Evolutionary conservation across 495 filamentous ascomycete genomes (phyloP), one percentile per base, ranked within the genome.

Genomic region (Trichocladium antarcticum): DNA sequence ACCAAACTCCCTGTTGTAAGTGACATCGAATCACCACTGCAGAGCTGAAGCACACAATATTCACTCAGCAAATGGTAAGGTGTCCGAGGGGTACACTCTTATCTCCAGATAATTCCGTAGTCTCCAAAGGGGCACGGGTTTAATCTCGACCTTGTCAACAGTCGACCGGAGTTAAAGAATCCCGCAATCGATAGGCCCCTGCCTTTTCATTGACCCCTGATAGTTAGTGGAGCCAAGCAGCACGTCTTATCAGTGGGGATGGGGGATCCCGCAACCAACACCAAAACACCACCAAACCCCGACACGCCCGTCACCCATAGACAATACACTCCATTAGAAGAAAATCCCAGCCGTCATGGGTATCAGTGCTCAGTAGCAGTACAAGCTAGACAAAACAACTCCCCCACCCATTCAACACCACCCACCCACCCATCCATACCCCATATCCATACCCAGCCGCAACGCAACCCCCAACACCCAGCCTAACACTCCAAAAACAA

Each of bases 281-380:
- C 7, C 31, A 2, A 32, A 32, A 32, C 31, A 10, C 12, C 9
- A 10, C 7, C 11, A 10, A 10, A 32, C 31, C 4, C 31, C 24
- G 8, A 27, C 24, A 27, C 3, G 24, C 3, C 3, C 3, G 8
- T 8, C 24, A 27, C n/a, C 21, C 21, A 21, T 12, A 34, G 10
- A 32, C 11, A 5, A 42, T 2, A 22, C 21, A 8, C 17, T 21
- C 31, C 46, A 45, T 42, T 21, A 4, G n/a, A 22, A 45, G 24
- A 37, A 49, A 45, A n/a, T 24, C 38, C 37, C 29, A 42, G 22
- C 31, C 40, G 37, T 17, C 24, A 42, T 17, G 54, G 54, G 49
- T 56, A 56, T 56, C 54, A 36, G 49, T 56, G 54, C 54, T 56
- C 40, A 42, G 37, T 53, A 56, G 49, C 50, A 28, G 37, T 56